Evolutionary conservation across 345 rosid species (phyloP).

Genomic region (Sonneratia alba): DNA sequence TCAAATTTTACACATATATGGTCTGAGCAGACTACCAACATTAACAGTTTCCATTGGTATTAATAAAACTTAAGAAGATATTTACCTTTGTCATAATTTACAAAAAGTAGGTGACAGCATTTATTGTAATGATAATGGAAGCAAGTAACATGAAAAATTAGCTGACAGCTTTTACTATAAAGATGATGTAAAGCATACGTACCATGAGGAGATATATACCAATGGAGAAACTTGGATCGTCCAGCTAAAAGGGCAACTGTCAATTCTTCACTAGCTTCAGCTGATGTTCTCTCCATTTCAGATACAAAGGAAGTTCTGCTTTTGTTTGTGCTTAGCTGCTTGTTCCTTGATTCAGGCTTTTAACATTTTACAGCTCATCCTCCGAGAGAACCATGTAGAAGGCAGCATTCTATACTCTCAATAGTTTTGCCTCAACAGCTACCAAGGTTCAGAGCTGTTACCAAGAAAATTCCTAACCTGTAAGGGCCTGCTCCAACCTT

Average conservation of each 20-base stretch:
- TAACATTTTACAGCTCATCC: not conserved
- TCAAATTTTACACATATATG: not conserved
- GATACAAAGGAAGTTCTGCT: not conserved
- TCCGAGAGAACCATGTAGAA: not conserved
- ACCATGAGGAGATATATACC: not conserved
- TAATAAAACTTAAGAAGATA: not conserved
- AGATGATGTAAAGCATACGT: not conserved
- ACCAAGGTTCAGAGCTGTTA: conserved; percentile 53
- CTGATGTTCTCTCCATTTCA: not conserved
- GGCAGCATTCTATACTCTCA: not conserved
- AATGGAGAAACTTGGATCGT: not conserved
- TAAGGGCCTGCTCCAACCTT: conserved; percentile 43
- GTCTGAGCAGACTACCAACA: not conserved
- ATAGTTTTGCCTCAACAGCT: not conserved
- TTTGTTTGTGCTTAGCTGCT: not conserved
- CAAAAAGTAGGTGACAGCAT: not conserved
- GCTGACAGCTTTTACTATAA: not conserved
- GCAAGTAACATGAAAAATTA: not conserved
- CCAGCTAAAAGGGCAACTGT: not conserved
- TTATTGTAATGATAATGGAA: not conserved
- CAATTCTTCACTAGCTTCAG: not conserved
- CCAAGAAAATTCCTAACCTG: conserved; percentile 39
- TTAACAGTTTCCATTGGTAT: not conserved
- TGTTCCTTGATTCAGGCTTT: not conserved
- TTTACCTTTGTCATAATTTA: not conserved